A percentile compares a stretch with the other conserved stretches of the same genome.
phyloP scores from a whole-genome alignment of 1,284 basidiomycete species.

The Pyrrhoderma noxium region DNA sequence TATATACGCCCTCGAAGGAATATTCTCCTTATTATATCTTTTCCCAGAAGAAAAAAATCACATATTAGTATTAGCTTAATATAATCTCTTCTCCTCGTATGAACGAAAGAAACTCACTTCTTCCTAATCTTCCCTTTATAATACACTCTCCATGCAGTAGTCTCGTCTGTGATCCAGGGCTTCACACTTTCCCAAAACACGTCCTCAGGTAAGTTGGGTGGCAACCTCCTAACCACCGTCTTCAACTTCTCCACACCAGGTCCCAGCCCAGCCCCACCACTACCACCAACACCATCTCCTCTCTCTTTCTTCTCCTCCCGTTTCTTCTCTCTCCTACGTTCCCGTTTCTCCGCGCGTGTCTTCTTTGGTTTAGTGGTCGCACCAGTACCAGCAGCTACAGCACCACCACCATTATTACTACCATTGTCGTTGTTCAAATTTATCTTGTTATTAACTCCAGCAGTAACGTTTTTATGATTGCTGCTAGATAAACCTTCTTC shows the following conservation, averaged over 20 bases:
- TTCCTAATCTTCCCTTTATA: slow-evolving; percentile 66
- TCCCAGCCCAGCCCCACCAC: no score
- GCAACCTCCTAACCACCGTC: slow-evolving; percentile 81
- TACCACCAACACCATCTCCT: no score
- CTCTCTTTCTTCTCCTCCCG: no score
- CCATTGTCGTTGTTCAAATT: no score
- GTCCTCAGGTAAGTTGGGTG: slow-evolving; percentile 86
- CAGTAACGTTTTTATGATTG: no score
- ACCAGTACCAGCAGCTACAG: no score
- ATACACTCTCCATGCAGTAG: slow-evolving; percentile 60
- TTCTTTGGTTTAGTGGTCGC: no score
- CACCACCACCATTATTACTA: no score
- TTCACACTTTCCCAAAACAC: slow-evolving; percentile 91
- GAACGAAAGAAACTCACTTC: slow-evolving; percentile 40
- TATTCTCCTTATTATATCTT: slow-evolving; percentile 73
- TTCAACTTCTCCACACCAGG: slow-evolving; percentile 55
- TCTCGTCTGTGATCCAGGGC: slow-evolving; percentile 76
- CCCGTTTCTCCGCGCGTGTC: no score
- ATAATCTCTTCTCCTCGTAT: not conserved
- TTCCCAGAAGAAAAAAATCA: not conserved
- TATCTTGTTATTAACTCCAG: no score
- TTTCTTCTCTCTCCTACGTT: no score
- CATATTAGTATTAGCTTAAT: not conserved
- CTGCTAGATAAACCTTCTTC: no score
- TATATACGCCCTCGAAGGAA: slow-evolving; percentile 87